Conservation (phyloP, 768 basidiomycete species). For the Lepiota subincarnata region DNA sequence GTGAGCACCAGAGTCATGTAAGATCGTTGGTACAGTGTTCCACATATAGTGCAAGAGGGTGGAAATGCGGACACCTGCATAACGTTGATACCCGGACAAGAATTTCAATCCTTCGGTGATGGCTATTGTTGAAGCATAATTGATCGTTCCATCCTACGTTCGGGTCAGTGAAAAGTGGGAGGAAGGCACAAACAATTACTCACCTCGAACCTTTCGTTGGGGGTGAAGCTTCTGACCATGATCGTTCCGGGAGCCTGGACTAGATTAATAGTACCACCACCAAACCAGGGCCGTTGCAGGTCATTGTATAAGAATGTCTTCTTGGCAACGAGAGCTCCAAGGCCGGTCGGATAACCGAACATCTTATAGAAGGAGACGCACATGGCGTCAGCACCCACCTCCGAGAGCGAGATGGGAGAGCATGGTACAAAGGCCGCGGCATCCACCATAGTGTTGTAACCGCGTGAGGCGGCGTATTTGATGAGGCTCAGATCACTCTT, state of each 20-base stretch:
- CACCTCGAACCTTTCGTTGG: background rate
- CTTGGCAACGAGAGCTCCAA: constrained; percentile 74
- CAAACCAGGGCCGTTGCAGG: constrained; percentile 76
- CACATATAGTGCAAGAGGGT: constrained; percentile 59
- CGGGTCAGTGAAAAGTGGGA: background rate
- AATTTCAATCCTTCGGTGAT: constrained; percentile 75
- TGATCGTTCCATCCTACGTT: constrained; percentile 76
- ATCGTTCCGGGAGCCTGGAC: constrained; percentile 77
- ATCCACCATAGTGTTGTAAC: constrained; percentile 71
- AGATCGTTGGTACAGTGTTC: constrained; percentile 9
- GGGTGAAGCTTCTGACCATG: constrained; percentile 22
- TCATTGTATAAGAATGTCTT: constrained; percentile 51
- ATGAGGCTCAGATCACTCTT: constrained; percentile 67
- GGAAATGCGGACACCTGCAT: constrained; percentile 71
- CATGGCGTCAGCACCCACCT: constrained; percentile 75
- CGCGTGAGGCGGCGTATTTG: constrained; percentile 57
- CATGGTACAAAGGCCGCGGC: constrained; percentile 78
- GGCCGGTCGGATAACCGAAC: constrained; percentile 84
- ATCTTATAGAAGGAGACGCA: constrained; percentile 85
- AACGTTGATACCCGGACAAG: constrained; percentile 74
- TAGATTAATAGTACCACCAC: constrained; percentile 76
- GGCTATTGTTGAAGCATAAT: constrained; percentile 70
- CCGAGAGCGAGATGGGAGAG: constrained; percentile 59
- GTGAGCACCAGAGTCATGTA: too few relatives aligned
- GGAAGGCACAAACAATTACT: too few relatives aligned